Evolutionary conservation across 2,329 filamentous ascomycete genomes (phyloP).

Genomic region (Penicillium sclerotiorum): DNA sequence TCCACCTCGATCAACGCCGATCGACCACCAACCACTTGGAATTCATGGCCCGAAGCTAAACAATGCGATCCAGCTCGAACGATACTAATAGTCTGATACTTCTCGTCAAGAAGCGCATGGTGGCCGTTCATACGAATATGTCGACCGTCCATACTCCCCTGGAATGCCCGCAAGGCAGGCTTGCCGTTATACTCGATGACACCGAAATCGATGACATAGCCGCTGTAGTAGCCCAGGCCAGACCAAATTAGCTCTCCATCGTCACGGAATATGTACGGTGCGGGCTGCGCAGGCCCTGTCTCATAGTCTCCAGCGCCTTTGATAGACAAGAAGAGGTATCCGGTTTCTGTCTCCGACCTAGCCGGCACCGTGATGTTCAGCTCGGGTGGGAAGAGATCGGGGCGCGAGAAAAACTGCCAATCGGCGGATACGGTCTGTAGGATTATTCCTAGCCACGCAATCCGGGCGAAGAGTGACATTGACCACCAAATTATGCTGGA

Average conservation of each 20-base stretch:
- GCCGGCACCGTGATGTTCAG: conserved; percentile 45
- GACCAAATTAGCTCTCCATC: conserved; percentile 62
- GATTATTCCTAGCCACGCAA: background rate
- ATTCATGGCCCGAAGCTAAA: conserved; percentile 59
- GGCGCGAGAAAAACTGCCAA: conserved; percentile 52
- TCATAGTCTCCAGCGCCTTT: conserved; percentile 13
- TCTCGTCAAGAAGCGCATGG: conserved; percentile 55
- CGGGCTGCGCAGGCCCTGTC: conserved; percentile 47
- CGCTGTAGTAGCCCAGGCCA: conserved; percentile 55
- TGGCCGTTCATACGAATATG: conserved; percentile 60
- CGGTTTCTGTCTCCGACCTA: conserved; percentile 33
- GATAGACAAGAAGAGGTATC: conserved; percentile 44
- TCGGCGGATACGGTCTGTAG: conserved; percentile 33
- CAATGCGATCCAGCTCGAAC: conserved; percentile 53
- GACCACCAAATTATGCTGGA: too few relatives aligned
- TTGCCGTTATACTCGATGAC: conserved; percentile 51
- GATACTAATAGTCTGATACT: conserved; percentile 58
- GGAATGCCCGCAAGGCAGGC: conserved; percentile 57
- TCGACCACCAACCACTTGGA: conserved; percentile 55
- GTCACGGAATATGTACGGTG: conserved; percentile 58
- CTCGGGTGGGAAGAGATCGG: conserved; percentile 51
- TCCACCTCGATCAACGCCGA: conserved; percentile 59
- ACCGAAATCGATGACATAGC: conserved; percentile 58
- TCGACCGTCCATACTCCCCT: conserved; percentile 55
- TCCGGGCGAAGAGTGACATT: too few relatives aligned